These are phyloP conservation scores for Hypoxylon sp. DNA, from an alignment of 2,329 filamentous ascomycete genomes.

Conservation along the genomic window DNA sequence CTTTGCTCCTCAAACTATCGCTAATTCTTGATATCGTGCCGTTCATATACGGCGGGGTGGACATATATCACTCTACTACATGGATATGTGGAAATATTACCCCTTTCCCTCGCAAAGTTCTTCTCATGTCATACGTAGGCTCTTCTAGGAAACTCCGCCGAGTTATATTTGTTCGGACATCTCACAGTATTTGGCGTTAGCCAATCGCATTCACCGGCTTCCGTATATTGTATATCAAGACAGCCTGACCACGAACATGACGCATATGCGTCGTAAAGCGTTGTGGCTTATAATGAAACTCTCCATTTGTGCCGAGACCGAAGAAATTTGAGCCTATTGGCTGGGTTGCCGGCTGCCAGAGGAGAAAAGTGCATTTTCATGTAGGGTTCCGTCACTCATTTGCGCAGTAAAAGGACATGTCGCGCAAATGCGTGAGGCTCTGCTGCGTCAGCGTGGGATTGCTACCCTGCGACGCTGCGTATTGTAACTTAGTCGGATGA, in stretches of 20 bases:
- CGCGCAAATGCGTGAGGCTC: conserved; percentile 37
- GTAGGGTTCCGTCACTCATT: conserved; percentile 30
- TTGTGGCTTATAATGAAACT: conserved; percentile 25
- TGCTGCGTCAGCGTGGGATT: conserved; percentile 1
- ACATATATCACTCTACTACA: neutral
- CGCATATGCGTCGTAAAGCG: conserved; percentile 33
- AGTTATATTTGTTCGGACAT: neutral
- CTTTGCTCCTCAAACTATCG: neutral
- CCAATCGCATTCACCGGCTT: neutral
- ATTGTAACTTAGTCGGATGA: neutral
- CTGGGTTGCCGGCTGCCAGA: neutral
- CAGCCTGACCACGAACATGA: neutral
- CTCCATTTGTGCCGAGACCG: neutral
- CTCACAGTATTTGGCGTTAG: neutral
- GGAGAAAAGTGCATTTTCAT: conserved; percentile 30
- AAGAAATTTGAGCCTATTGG: conserved; percentile 18
- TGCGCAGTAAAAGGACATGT: conserved; percentile 22
- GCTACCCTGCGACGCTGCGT: neutral
- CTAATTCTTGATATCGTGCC: neutral
- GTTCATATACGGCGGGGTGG: neutral
- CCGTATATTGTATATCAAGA: neutral
- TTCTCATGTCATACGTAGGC: neutral
- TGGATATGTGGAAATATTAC: neutral
- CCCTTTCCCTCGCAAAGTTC: neutral
- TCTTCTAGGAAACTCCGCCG: neutral